phyloP scores from a whole-genome alignment of 495 filamentous ascomycete genomes.

The Massariosphaeria phaeospora region DNA sequence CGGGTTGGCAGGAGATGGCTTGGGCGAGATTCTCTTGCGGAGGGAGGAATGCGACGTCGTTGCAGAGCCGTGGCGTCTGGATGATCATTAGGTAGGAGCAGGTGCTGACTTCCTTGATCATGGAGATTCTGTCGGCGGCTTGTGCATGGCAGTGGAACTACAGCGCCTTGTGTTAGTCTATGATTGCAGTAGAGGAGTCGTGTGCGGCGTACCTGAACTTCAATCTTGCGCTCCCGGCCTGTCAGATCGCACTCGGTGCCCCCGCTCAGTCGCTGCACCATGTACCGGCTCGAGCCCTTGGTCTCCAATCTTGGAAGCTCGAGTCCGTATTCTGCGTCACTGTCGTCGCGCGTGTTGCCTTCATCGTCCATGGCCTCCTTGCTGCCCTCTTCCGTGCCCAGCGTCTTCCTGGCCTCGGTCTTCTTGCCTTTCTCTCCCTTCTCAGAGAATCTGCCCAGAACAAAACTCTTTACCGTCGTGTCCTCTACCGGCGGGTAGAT shows the following conservation, averaged over 20 bases:
- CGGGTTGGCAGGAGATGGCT: conserved; percentile 68
- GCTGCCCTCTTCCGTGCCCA: conserved; percentile 37
- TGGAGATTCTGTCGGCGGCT: conserved; percentile 74
- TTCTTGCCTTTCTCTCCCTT: conserved; percentile 24
- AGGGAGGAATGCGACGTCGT: conserved; percentile 86
- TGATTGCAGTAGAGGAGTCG: not conserved
- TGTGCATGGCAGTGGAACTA: conserved; percentile 90
- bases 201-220: conserved; percentile 56
- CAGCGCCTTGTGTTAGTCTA: conserved; percentile 3
- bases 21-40: conserved; percentile 76
- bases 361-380: conserved; percentile 38
- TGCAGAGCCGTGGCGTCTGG: conserved; percentile 87
- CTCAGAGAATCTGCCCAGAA: conserved; percentile 60
- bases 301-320: conserved; percentile 38
- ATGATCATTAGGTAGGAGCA: conserved; percentile 95
- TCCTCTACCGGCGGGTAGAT: conserved; percentile 71
- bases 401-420: conserved; percentile 32
- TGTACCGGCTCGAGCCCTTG: conserved; percentile 78
- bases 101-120: conserved; percentile 91
- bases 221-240: conserved; percentile 74
- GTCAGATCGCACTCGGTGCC: conserved; percentile 91
- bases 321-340: conserved; percentile 34
- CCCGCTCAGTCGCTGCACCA: conserved; percentile 82
- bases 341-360: conserved; percentile 38
- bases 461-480: conserved; percentile 67